Evolutionary conservation across 257 asterid genomes (phyloP), one percentile per base, ranked within the genome.

Genomic region (Salvia splendens): DNA sequence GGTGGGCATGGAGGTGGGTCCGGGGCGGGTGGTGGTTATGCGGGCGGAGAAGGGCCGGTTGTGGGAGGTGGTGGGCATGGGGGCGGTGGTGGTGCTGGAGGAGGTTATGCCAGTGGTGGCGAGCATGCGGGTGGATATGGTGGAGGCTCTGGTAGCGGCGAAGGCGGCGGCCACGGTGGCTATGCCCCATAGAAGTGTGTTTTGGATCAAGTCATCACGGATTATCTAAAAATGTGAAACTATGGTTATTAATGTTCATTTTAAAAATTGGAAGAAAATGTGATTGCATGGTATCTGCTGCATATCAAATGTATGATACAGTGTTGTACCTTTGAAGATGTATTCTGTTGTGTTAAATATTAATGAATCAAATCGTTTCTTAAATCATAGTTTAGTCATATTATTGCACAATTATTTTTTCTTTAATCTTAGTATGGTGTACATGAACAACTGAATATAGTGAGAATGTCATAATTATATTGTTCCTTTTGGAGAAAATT

Each of bases 131-230:
- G 77, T 43, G 84, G 83, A n/a, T 72, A 69, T 12, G 86, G 87
- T 12, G 80, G 81, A 5, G 89, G 87, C 63, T 42, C 80, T 0
- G 90, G 90, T 9, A 76, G 72, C 8, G 89, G 89, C 3, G 82
- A 48, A 65, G 89, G 89, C 12, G 89, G 86, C 24, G 90, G 90
- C 33, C 82, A 84, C 36, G 90, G 90, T 55, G 83, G 86, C 61
- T 81, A 84, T 70, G 71, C 70, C 40, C 89, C 85, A n/a, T 84
- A 45, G 43, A 41, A 17, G 40, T 52, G 5, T 36, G 70, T 4
- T 12, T 4, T 10, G 47, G 7, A 6, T 6, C 24, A 45, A 15
- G 30, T 24, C 5, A 65, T 69, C n/a, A n/a, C n/a, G n/a, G n/a
- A n/a, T n/a, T 41, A 43, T 69, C 72, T 67, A 64, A 65, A 36